These are phyloP conservation scores for Lodderomyces beijingensis DNA, from an alignment of 1,139 yeast species.

Conservation along the genomic window DNA sequence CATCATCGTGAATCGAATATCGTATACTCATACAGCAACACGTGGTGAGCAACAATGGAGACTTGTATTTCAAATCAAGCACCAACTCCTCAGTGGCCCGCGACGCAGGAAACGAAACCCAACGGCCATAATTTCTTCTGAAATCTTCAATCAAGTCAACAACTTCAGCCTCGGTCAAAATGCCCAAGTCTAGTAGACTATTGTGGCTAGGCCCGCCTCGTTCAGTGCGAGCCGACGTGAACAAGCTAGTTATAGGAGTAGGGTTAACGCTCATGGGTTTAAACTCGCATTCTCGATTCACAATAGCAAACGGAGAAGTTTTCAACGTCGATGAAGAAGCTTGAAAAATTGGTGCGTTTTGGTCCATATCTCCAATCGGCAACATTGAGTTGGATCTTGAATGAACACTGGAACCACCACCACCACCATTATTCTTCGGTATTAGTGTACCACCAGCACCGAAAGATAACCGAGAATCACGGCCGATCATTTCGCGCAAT, in stretches of 20 bases:
- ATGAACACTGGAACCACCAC: neutral
- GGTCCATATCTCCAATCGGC: constrained; percentile 8
- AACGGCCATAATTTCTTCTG: constrained; percentile 65
- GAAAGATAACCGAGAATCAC: too few relatives aligned
- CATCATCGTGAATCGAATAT: constrained; percentile 30
- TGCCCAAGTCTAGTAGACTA: constrained; percentile 46
- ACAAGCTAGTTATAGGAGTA: constrained; percentile 2
- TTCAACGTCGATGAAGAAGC: constrained; percentile 38
- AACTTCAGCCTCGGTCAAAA: constrained; percentile 49
- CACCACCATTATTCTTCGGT: neutral
- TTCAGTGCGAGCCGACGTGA: constrained; percentile 1
- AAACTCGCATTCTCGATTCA: constrained; percentile 21
- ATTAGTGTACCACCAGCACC: neutral
- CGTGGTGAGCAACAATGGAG: constrained; percentile 62
- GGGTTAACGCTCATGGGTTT: constrained; percentile 20
- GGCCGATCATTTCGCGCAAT: neutral
- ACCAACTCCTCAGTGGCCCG: constrained; percentile 49
- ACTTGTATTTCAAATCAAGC: constrained; percentile 46
- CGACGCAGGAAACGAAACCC: constrained; percentile 70
- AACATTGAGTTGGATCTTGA: constrained; percentile 8
- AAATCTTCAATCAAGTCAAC: constrained; percentile 52
- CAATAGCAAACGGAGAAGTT: constrained; percentile 48
- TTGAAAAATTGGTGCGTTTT: constrained; percentile 30
- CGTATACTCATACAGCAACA: constrained; percentile 61
- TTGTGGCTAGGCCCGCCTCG: too few relatives aligned